Conservation (phyloP, 2,329 filamentous ascomycete genomes). For the Pseudonectria buxi region DNA sequence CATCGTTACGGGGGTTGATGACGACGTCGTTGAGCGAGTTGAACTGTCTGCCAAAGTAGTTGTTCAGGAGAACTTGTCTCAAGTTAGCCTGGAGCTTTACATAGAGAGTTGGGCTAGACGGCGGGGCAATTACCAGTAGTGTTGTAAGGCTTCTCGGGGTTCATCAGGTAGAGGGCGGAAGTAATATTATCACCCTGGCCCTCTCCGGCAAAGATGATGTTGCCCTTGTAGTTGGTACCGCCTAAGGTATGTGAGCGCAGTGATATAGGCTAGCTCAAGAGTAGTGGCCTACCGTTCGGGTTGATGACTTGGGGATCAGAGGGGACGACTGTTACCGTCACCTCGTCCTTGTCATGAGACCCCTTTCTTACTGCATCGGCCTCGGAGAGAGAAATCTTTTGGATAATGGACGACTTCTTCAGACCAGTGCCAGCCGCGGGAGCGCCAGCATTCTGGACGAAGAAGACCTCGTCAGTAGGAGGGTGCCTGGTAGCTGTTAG, state of each 20-base stretch:
- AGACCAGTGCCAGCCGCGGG: conserved; percentile 41
- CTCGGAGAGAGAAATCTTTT: conserved; percentile 42
- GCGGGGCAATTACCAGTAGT: conserved; percentile 33
- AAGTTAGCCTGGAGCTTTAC: background rate
- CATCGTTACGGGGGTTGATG: conserved; percentile 45
- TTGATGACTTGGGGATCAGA: conserved; percentile 40
- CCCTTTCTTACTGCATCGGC: conserved; percentile 25
- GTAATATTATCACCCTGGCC: conserved; percentile 37
- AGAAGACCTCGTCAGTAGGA: conserved; percentile 46
- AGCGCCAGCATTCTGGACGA: conserved; percentile 45
- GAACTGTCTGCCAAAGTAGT: conserved; percentile 53
- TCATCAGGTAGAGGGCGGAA: conserved; percentile 20
- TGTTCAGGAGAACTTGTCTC: conserved; percentile 43
- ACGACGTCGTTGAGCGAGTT: conserved; percentile 54
- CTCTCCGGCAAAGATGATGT: conserved; percentile 43
- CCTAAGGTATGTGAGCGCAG: conserved; percentile 24
- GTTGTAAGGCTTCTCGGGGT: conserved; percentile 39
- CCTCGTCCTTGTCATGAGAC: conserved; percentile 19
- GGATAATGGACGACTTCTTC: conserved; percentile 43
- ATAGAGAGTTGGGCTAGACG: background rate
- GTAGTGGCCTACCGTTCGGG: conserved; percentile 36
- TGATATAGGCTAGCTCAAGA: background rate
- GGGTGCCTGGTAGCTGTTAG: conserved; percentile 21
- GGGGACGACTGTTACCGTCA: conserved; percentile 35
- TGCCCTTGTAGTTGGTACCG: conserved; percentile 42